Evolutionary conservation across 169 alveolate genomes (phyloP).

Genomic region (Cryptosporidium andersoni): DNA sequence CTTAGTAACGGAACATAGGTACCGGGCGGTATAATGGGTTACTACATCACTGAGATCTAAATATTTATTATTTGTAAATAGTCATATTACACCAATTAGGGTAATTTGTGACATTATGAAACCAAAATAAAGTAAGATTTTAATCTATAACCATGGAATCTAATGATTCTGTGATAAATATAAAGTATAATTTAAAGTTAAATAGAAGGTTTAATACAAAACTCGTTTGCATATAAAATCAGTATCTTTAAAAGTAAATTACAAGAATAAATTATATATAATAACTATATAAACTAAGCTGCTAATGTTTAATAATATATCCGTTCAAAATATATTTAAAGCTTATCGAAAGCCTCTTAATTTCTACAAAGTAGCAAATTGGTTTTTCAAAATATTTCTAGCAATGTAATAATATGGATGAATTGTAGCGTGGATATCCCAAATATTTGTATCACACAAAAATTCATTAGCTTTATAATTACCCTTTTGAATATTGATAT

Average conservation of each 20-base stretch:
- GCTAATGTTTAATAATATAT: not conserved
- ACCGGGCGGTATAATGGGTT: too few species aligned
- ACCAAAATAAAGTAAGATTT: too few species aligned
- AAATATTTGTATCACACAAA: conserved; percentile 29
- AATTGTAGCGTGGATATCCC: conserved; percentile 54
- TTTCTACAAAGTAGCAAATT: conserved; percentile 52
- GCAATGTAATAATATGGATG: conserved; percentile 69
- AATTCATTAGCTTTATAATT: not conserved
- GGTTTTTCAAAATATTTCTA: conserved; percentile 40
- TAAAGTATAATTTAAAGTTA: not conserved
- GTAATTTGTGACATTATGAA: too few species aligned
- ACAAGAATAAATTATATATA: not conserved
- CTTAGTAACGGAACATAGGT: too few species aligned
- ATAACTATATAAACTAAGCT: not conserved
- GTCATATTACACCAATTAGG: too few species aligned
- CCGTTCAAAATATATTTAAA: too few species aligned
- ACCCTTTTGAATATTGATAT: conserved; percentile 7
- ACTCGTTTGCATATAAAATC: not conserved
- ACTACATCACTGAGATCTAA: too few species aligned
- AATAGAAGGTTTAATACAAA: not conserved
- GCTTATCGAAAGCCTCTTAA: not conserved
- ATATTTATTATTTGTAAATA: too few species aligned
- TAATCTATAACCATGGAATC: too few species aligned
- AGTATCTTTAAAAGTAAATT: not conserved
- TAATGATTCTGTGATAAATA: not conserved